Conservation (phyloP, 495 filamentous ascomycete species). For the Hyaloscypha variabilis region DNA sequence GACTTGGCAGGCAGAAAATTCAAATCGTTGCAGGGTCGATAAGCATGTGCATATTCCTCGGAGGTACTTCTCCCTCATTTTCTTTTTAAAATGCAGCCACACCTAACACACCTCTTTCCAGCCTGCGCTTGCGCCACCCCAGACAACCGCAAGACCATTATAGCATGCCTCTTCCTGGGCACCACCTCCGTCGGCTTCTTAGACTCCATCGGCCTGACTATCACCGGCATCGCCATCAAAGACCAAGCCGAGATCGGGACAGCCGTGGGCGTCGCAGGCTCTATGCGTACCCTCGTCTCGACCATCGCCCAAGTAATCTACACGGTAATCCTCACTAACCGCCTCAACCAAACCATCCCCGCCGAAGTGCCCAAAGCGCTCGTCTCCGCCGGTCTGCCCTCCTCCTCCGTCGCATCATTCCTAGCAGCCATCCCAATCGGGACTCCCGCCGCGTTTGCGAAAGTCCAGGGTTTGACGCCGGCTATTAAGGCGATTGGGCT, state of each 20-base stretch:
- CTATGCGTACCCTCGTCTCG: constrained; percentile 29
- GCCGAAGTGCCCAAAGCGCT: constrained; percentile 38
- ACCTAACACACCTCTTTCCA: too few species aligned
- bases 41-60: too few species aligned
- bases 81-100: too few species aligned
- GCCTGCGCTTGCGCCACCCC: too few species aligned
- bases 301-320: constrained; percentile 40
- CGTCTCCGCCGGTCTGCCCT: constrained; percentile 40
- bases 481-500: constrained; percentile 36
- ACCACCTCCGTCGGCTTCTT: too few species aligned
- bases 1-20: too few species aligned
- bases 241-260: constrained; percentile 42
- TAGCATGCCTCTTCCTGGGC: too few species aligned
- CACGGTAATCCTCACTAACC: constrained; percentile 43
- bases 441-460: constrained; percentile 34
- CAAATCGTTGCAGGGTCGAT: too few species aligned
- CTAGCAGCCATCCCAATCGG: constrained; percentile 36
- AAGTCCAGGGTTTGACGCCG: constrained; percentile 42
- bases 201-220: too few species aligned
- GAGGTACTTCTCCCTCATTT: too few species aligned
- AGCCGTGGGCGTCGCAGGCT: constrained; percentile 40
- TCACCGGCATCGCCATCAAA: constrained; percentile 5
- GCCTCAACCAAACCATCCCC: constrained; percentile 35
- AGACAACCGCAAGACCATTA: too few species aligned
- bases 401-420: constrained; percentile 35